Conservation (phyloP, 331 rosid genomes). For the Acacia pycnantha region DNA sequence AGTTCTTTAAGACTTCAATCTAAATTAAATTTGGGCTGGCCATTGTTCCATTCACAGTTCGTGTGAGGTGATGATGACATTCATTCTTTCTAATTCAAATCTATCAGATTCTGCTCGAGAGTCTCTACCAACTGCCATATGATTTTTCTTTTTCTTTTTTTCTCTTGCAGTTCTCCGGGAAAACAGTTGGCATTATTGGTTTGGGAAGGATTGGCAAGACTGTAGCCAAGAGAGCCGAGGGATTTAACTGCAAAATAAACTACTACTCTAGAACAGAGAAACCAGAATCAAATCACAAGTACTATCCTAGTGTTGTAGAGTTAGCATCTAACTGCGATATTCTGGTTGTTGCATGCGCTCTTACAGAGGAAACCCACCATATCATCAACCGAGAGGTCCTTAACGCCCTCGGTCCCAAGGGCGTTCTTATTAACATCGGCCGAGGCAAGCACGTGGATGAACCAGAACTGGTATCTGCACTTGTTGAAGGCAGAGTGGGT, state of each 20-base stretch:
- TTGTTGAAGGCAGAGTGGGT: constrained; percentile 63
- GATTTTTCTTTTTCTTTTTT: neutral
- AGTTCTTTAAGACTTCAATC: neutral
- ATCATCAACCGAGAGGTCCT: constrained; percentile 52
- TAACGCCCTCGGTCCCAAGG: constrained; percentile 60
- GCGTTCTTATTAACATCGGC: constrained; percentile 60
- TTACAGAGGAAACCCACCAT: constrained; percentile 48
- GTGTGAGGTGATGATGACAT: neutral
- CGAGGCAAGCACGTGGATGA: constrained; percentile 68
- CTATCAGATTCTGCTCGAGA: neutral
- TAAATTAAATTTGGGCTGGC: neutral
- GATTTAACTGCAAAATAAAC: constrained; percentile 52
- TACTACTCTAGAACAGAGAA: constrained; percentile 55
- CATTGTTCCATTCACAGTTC: neutral
- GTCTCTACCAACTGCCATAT: neutral
- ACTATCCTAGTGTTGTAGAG: constrained; percentile 51
- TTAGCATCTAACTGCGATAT: constrained; percentile 57
- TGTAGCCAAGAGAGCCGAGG: constrained; percentile 67
- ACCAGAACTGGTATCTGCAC: constrained; percentile 55
- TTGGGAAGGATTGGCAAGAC: constrained; percentile 69
- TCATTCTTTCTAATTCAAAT: neutral
- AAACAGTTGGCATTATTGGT: constrained; percentile 67
- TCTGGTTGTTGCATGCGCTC: constrained; percentile 61
- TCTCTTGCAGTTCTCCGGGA: constrained; percentile 52
- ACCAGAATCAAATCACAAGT: constrained; percentile 39